Evolutionary conservation across 2,329 filamentous ascomycete species (phyloP).

Genomic region (Paramyrothecium sp.): DNA sequence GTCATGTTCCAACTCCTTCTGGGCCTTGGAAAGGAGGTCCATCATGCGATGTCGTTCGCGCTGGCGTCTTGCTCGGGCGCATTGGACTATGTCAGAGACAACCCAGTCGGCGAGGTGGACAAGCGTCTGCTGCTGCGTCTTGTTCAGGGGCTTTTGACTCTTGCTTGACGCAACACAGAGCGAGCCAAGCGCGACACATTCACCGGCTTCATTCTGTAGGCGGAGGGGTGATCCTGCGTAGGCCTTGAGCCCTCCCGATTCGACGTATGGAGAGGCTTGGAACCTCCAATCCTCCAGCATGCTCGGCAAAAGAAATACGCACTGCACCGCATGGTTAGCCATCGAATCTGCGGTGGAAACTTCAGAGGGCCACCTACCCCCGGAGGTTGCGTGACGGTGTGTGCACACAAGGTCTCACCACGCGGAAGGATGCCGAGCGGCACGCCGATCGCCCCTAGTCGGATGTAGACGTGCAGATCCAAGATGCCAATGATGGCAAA

Average conservation of each 20-base stretch:
- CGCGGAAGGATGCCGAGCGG: constrained; percentile 39
- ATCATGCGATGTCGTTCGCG: constrained; percentile 35
- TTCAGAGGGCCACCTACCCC: constrained; percentile 17
- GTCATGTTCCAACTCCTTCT: constrained; percentile 16
- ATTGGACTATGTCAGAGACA: constrained; percentile 38
- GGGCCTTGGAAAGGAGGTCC: constrained; percentile 27
- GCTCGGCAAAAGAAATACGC: constrained; percentile 37
- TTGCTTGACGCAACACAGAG: constrained; percentile 40
- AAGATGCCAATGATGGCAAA: constrained; percentile 43
- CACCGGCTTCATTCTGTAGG: constrained; percentile 35
- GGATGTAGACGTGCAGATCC: constrained; percentile 39
- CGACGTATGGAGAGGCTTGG: constrained; percentile 35
- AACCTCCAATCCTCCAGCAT: constrained; percentile 45
- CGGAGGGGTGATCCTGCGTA: constrained; percentile 40
- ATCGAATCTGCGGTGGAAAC: too few relatives aligned
- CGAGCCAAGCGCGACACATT: constrained; percentile 37
- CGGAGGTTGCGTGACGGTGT: constrained; percentile 35
- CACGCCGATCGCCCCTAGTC: constrained; percentile 39
- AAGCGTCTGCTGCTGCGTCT: constrained; percentile 21
- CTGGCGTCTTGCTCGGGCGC: constrained; percentile 33
- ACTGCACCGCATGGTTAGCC: constrained; percentile 13
- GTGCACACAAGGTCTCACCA: constrained; percentile 42
- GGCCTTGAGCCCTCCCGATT: constrained; percentile 33
- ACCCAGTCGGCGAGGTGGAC: constrained; percentile 29
- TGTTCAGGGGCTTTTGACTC: constrained; percentile 26